These are phyloP conservation scores for Magnolia officinalis DNA, from an alignment of 164 flowering plant genomes.

Conservation along the genomic window DNA sequence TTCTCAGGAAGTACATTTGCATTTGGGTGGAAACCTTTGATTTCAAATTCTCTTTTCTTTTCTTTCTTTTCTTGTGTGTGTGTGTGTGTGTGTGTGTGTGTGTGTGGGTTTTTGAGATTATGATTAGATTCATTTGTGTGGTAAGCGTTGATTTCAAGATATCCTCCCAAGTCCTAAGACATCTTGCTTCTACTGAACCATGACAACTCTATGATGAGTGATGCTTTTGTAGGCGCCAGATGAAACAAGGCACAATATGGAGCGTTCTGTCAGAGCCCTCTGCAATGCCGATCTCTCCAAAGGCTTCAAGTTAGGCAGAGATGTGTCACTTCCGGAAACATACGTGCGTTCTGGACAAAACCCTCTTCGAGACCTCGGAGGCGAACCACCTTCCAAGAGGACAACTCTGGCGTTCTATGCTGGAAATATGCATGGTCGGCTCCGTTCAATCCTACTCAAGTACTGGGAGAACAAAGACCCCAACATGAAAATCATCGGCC, in stretches of 20 bases:
- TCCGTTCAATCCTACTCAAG: conserved; percentile 5
- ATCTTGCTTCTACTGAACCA: background rate
- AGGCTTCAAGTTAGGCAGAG: conserved; percentile 19
- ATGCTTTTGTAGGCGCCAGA: conserved; percentile 8
- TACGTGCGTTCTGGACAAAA: conserved; percentile 3
- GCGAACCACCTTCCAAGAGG: conserved; percentile 9
- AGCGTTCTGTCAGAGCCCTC: conserved; percentile 9
- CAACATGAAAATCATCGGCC: conserved; percentile 13
- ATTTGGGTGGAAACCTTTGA: background rate
- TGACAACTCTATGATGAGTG: background rate
- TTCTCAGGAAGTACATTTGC: background rate
- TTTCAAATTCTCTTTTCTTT: too few relatives aligned
- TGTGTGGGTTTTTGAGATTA: too few relatives aligned
- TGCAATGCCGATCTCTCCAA: conserved; percentile 14
- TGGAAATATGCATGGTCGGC: conserved; percentile 12
- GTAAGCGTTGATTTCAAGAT: too few relatives aligned
- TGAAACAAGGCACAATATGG: conserved; percentile 9
- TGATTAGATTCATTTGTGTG: too few relatives aligned
- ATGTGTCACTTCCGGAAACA: conserved; percentile 11
- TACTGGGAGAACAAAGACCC: conserved; percentile 16
- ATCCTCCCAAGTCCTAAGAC: too few relatives aligned
- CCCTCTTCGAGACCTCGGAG: conserved; percentile 11
- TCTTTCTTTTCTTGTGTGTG: too few relatives aligned
- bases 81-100: too few relatives aligned
- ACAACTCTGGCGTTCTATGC: conserved; percentile 13